phyloP scores from a whole-genome alignment of 129 eudicot genomes.

The Centrapalus pauciflorus region DNA sequence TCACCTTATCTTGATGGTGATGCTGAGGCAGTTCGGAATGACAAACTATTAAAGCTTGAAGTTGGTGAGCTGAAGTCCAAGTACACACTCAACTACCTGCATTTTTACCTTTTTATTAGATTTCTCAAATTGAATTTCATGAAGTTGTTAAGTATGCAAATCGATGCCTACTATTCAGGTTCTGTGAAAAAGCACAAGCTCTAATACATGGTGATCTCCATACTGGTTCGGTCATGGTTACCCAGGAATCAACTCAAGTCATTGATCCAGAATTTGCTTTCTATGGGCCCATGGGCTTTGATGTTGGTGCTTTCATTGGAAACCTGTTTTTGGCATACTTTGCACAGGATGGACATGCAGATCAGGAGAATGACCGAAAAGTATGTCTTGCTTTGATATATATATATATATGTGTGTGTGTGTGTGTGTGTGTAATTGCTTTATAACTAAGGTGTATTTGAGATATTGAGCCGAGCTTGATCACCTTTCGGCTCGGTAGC shows the following conservation, averaged over 20 bases:
- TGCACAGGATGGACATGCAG: slow-evolving; percentile 84
- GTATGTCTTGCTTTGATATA: slow-evolving; percentile 39
- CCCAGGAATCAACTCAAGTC: slow-evolving; percentile 79
- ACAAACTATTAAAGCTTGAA: slow-evolving; percentile 77
- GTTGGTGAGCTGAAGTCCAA: slow-evolving; percentile 87
- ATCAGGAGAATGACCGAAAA: slow-evolving; percentile 48
- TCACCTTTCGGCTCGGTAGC: not conserved
- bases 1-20: slow-evolving; percentile 87
- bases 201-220: slow-evolving; percentile 94
- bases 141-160: not conserved
- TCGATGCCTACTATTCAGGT: slow-evolving; percentile 39
- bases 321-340: slow-evolving; percentile 81
- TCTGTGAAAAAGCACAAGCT: slow-evolving; percentile 92
- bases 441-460: not conserved
- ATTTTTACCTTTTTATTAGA: not conserved
- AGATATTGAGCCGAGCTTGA: not conserved
- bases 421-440: too few relatives aligned
- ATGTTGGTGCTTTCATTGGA: slow-evolving; percentile 89
- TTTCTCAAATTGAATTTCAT: slow-evolving; percentile 1
- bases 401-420: too few relatives aligned
- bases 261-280: slow-evolving; percentile 97
- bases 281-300: slow-evolving; percentile 94
- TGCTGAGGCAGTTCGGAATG: slow-evolving; percentile 84
- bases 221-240: slow-evolving; percentile 94
- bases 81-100: slow-evolving; percentile 28